phyloP scores from a whole-genome alignment of 1,284 basidiomycete genomes.

The Ustilago loliicola region DNA sequence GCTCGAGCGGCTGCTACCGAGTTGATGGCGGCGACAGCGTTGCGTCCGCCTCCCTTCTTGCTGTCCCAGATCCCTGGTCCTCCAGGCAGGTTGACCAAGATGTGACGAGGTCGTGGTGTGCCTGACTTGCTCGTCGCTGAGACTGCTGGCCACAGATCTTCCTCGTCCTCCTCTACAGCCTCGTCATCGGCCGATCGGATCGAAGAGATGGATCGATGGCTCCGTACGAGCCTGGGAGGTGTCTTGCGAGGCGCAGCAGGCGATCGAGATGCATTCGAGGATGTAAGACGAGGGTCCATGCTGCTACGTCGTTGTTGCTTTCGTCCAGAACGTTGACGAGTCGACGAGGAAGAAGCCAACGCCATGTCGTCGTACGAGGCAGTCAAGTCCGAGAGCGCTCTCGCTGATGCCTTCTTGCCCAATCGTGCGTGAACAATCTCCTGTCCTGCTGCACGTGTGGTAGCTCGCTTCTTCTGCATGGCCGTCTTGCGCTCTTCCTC shows the following conservation, averaged over 20 bases:
- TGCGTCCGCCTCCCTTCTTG: slow-evolving; percentile 51
- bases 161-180: slow-evolving; percentile 24
- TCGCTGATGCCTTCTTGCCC: slow-evolving; percentile 37
- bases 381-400: slow-evolving; percentile 38
- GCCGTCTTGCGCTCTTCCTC: slow-evolving; percentile 61
- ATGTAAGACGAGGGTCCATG: slow-evolving; percentile 23
- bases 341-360: slow-evolving; percentile 14
- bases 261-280: slow-evolving; percentile 17
- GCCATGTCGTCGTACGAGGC: slow-evolving; percentile 49
- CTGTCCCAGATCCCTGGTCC: slow-evolving; percentile 56
- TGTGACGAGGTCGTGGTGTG: slow-evolving; percentile 49
- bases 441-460: slow-evolving; percentile 65
- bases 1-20: slow-evolving; percentile 46
- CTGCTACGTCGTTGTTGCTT: slow-evolving; percentile 20
- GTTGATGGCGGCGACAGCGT: slow-evolving; percentile 52
- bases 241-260: slow-evolving; percentile 34
- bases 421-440: slow-evolving; percentile 62
- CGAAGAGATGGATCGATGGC: slow-evolving; percentile 18
- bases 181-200: slow-evolving; percentile 23
- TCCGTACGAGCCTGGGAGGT: slow-evolving; percentile 39
- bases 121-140: slow-evolving; percentile 51
- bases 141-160: slow-evolving; percentile 44
- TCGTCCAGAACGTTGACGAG: slow-evolving; percentile 13
- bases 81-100: slow-evolving; percentile 52
- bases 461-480: slow-evolving; percentile 66